phyloP scores from a whole-genome alignment of 2,329 filamentous ascomycete species.

The Truncatella angustata region DNA sequence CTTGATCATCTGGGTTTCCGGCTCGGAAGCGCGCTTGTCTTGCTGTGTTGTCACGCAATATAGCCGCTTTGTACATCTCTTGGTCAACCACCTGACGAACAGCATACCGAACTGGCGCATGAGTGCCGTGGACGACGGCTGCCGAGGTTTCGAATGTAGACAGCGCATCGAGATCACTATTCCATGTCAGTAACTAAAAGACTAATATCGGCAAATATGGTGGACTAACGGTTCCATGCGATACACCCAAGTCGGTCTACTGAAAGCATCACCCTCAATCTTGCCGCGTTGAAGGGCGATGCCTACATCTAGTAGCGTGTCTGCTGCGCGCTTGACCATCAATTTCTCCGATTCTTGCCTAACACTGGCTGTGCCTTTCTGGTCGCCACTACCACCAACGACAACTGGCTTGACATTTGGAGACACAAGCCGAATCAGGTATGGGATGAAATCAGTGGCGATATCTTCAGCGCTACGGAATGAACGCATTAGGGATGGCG shows the following conservation, averaged over 20 bases:
- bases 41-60: constrained; percentile 63
- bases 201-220: not conserved
- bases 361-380: constrained; percentile 74
- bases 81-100: constrained; percentile 91
- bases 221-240: constrained; percentile 85
- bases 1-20: constrained; percentile 34
- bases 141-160: constrained; percentile 70
- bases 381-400: constrained; percentile 66
- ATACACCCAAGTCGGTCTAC: constrained; percentile 76
- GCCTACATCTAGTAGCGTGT: constrained; percentile 79
- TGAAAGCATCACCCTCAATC: constrained; percentile 65
- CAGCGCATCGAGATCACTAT: constrained; percentile 71
- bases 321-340: constrained; percentile 77
- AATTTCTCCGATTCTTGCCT: constrained; percentile 80
- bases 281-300: constrained; percentile 78
- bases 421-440: constrained; percentile 77
- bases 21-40: constrained; percentile 64
- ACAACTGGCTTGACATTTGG: constrained; percentile 91
- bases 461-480: constrained; percentile 80
- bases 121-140: constrained; percentile 51
- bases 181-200: constrained; percentile 6
- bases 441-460: constrained; percentile 80
- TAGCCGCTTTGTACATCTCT: constrained; percentile 75
- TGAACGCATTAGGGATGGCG: constrained; percentile 67
- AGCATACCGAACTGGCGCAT: constrained; percentile 81